A percentile compares a stretch with the other conserved stretches of the same genome.
These are phyloP conservation scores for Eutrema japonicum DNA, from an alignment of 345 rosid species.

Conservation along the genomic window DNA sequence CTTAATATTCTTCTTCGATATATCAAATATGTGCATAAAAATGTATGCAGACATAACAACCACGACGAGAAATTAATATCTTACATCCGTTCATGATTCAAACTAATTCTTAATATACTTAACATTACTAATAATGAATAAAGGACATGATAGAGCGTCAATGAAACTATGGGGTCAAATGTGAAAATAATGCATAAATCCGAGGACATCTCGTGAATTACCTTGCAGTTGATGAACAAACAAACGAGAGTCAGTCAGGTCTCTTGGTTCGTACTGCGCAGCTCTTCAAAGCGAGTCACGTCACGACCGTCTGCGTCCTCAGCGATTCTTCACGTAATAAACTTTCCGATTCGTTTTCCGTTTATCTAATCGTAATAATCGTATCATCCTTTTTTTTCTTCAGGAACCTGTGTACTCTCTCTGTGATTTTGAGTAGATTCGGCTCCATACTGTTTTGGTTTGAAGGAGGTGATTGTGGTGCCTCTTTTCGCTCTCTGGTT, in stretches of 20 bases:
- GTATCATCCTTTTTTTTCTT: background rate
- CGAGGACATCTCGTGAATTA: background rate
- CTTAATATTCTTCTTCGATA: too few species aligned
- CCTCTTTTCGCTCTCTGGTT: conserved; percentile 2
- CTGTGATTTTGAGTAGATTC: conserved; percentile 29
- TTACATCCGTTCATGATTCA: background rate
- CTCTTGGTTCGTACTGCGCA: conserved; percentile 11
- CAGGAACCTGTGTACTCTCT: conserved; percentile 17
- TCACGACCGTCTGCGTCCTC: conserved; percentile 29
- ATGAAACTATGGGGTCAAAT: background rate
- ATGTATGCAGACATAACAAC: too few species aligned
- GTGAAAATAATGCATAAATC: background rate
- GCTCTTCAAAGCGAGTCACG: background rate
- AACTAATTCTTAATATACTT: too few species aligned
- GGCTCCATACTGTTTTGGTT: conserved; percentile 33
- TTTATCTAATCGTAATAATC: conserved; percentile 3
- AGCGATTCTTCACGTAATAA: conserved; percentile 9
- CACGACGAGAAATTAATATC: too few species aligned
- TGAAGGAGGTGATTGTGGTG: conserved; percentile 31
- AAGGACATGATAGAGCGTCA: background rate
- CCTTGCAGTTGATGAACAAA: conserved; percentile 1
- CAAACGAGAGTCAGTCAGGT: too few species aligned
- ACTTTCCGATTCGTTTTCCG: background rate
- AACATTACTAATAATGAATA: too few species aligned
- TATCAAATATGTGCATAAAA: too few species aligned